Evolutionary conservation across 345 rosid genomes (phyloP), one percentile per base, ranked within the genome.

Genomic region (Euphorbia pulcherrima): DNA sequence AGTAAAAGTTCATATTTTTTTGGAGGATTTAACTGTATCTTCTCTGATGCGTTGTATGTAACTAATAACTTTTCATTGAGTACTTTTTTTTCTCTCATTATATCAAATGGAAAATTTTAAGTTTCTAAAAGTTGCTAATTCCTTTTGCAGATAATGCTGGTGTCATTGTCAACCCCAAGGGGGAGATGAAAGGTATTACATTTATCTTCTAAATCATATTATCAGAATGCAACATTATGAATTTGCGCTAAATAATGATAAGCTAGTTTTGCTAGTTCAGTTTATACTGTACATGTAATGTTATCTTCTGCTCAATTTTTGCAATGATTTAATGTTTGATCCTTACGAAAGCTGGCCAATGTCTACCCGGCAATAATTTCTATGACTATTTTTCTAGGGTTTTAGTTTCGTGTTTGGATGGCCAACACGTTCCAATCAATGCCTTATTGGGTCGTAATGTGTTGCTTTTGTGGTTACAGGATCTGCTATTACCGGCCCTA

Each of bases 401-500:
- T 53, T 2, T 21, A 10, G 57, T 53, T 21, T 21, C 3, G 13
- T n/a, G 9, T 8, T 21, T 20, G 12, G 26, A 52, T 29, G 48
- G 29, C 60, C n/a, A n/a, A n/a, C n/a, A n/a, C n/a, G n/a, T n/a
- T n/a, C n/a, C n/a, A n/a, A n/a, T n/a, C n/a, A n/a, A n/a, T 33
- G 33, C 21, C 16, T 11, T 20, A 52, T 12, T 33, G 33, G 21
- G 13, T 13, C n/a, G n/a, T 21, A 0, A 46, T 29, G 6, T 68
- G 21, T 28, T n/a, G 12, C 1, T 40, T 44, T 46, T 35, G 9
- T 30, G 60, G 61, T n/a, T 72, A 27, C 62, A 88, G 90, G 90
- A 58, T 92, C 97, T 67, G 97, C 96, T 5, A 87, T 92, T n/a
- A 92, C 94, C 41, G 96, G 97, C 64, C 94, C 96, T 0, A 92